Evolutionary conservation across 192 early-diverging fungal species (phyloP), one percentile per base, ranked within the genome.

Genomic region (Backusella macrospora): DNA sequence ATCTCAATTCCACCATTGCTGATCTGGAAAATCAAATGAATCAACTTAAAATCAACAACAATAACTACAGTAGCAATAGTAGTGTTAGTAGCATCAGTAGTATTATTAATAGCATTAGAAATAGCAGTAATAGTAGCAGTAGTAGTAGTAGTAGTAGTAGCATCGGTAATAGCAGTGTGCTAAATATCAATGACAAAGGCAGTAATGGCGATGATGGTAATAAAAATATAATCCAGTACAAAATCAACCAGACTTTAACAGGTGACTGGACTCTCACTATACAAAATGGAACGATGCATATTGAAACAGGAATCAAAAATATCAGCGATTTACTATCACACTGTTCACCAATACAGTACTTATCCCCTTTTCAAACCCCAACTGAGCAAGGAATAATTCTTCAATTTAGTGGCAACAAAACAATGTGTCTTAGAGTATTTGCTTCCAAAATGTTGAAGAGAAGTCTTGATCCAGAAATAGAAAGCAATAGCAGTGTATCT

Each of bases 11-110:
- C 3, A 26, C 52, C 4, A 59, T 59, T 23, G 21, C n/a, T 9
- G 49, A 52, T 21, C 10, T 52, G n/a, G 49, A 52, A 52, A 52
- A 52, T 16, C 49, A 52, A 52, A 52, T 52, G 10, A 52, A 52
- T 52, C 49, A 10, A 52, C 49, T 52, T 18, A 52, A 52, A 52
- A 23, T 5, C 14, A 48, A 8, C n/a, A n/a, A 18, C 2, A 52
- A 6, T 8, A 52, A 10, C 21, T 8, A 21, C n/a, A n/a, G 21
- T 18, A 52, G 15, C 5, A 48, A 13, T 0, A 16, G 8, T 18
- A 52, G 8, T 3, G 6, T 21, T 3, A 23, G n/a, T 5, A 34
- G 29, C 29, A 34, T 34, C 29, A 34, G 29, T 34, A 34, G 29
- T 34, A 34, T 34, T 34, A 34, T 34, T 34, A 34, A 2, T 34